A percentile compares a stretch with the other conserved stretches of the same genome.
phyloP scores from a whole-genome alignment of 2,329 filamentous ascomycete species.

The Aspergillus brunneoviolaceus region DNA sequence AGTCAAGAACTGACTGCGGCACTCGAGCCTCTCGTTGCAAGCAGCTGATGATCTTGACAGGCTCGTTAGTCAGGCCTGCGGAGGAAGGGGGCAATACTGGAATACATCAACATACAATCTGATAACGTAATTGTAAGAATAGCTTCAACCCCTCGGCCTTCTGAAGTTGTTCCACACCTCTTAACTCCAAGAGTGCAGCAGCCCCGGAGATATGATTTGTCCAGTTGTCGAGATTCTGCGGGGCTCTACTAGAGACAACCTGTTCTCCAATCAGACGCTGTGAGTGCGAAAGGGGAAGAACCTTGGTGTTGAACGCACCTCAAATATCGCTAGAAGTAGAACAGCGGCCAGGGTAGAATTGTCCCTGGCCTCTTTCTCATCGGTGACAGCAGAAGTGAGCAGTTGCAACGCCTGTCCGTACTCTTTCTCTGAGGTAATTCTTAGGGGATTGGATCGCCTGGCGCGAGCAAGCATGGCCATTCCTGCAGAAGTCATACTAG shows the following conservation, averaged over 20 bases:
- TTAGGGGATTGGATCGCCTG: conserved; percentile 48
- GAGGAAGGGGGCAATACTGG: not conserved
- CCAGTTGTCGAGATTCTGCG: conserved; percentile 52
- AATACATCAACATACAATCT: conserved; percentile 48
- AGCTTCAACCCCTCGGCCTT: conserved; percentile 50
- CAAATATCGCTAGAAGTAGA: conserved; percentile 61
- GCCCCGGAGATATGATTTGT: conserved; percentile 61
- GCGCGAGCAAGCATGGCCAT: conserved; percentile 59
- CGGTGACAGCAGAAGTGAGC: conserved; percentile 34
- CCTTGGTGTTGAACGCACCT: conserved; percentile 46
- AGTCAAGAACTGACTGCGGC: conserved; percentile 34
- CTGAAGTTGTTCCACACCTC: conserved; percentile 40
- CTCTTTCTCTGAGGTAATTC: conserved; percentile 50
- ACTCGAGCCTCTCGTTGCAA: conserved; percentile 33
- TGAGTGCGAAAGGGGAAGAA: not conserved
- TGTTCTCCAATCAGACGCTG: conserved; percentile 15
- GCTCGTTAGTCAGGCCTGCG: conserved; percentile 8
- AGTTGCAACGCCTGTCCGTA: conserved; percentile 56
- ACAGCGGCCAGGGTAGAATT: conserved; percentile 54
- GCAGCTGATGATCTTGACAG: conserved; percentile 35
- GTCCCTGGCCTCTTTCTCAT: conserved; percentile 35
- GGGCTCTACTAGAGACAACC: conserved; percentile 43
- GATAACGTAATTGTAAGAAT: conserved; percentile 57
- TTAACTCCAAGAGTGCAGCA: conserved; percentile 55
- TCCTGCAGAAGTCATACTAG: conserved; percentile 58